A percentile compares a stretch with the other conserved stretches of the same genome.
Evolutionary conservation across 2,329 filamentous ascomycete genomes (phyloP).

Genomic region (Alternaria novae-zelandiae): DNA sequence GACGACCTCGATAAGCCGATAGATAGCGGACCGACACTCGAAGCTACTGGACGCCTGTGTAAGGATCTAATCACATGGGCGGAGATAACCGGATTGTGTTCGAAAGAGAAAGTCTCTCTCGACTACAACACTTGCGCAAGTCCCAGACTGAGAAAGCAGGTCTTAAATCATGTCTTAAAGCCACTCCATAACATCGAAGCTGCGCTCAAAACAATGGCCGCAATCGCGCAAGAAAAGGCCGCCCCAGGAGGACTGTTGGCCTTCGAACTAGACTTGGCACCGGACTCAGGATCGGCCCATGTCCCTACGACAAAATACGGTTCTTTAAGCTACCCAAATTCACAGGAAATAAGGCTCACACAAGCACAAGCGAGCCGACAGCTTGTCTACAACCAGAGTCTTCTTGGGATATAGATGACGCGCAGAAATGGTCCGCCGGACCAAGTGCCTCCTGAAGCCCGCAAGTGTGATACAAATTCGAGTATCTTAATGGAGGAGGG

Average conservation of each 20-base stretch:
- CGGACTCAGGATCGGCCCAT: background rate
- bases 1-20: background rate
- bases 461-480: background rate
- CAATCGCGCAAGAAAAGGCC: background rate
- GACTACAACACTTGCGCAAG: background rate
- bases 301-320: background rate
- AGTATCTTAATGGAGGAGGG: too few species aligned
- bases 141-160: background rate
- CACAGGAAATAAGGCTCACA: background rate
- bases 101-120: background rate
- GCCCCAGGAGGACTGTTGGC: background rate
- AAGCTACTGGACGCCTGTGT: background rate
- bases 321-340: background rate
- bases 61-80: background rate
- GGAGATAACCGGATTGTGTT: background rate
- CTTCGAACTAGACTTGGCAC: too few species aligned
- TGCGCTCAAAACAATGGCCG: background rate
- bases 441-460: background rate
- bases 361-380: background rate
- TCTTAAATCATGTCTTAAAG: background rate
- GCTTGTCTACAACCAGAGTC: too few species aligned
- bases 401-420: background rate
- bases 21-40: background rate
- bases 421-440: background rate
- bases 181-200: background rate